A percentile compares a stretch with the other conserved stretches of the same genome.
Evolutionary conservation across 2,329 filamentous ascomycete species (phyloP).

Genomic region (Grosmannia serpens): DNA sequence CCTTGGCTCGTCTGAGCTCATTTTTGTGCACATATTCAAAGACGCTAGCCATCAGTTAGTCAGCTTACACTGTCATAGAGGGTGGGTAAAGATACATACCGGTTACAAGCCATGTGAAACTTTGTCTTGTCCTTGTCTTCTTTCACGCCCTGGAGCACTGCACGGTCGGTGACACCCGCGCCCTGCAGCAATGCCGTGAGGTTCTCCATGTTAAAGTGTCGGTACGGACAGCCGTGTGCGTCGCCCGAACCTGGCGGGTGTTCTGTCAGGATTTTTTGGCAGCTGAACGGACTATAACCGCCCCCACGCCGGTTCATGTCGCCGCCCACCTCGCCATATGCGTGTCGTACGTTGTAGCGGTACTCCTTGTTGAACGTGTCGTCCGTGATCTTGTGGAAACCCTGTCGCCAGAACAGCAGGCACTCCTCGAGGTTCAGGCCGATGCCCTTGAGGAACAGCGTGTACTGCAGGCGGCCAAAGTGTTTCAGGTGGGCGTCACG

Average conservation of each 20-base stretch:
- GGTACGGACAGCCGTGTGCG: constrained; percentile 90
- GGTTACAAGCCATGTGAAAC: constrained; percentile 92
- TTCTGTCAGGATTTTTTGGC: constrained; percentile 89
- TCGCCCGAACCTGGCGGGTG: constrained; percentile 78
- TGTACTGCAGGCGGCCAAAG: constrained; percentile 86
- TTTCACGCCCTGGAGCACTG: constrained; percentile 67
- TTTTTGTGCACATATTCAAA: constrained; percentile 79
- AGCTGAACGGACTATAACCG: constrained; percentile 85
- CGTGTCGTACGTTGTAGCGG: constrained; percentile 90
- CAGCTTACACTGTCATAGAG: neutral
- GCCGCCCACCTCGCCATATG: constrained; percentile 89
- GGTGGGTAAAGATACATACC: constrained; percentile 36
- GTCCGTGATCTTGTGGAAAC: constrained; percentile 79
- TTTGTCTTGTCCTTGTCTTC: constrained; percentile 83
- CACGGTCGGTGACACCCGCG: constrained; percentile 68
- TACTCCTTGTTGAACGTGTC: constrained; percentile 98
- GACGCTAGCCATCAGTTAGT: constrained; percentile 38
- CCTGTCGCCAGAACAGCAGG: constrained; percentile 79
- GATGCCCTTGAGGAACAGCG: constrained; percentile 91
- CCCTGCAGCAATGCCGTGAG: constrained; percentile 63
- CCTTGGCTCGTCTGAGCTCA: constrained; percentile 66
- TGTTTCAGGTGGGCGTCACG: constrained; percentile 89
- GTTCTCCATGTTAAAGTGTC: constrained; percentile 85
- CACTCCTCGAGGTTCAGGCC: constrained; percentile 86
- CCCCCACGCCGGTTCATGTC: constrained; percentile 77